phyloP scores from a whole-genome alignment of 2,329 filamentous ascomycete genomes.

The Allantophomopsis lycopodina region DNA sequence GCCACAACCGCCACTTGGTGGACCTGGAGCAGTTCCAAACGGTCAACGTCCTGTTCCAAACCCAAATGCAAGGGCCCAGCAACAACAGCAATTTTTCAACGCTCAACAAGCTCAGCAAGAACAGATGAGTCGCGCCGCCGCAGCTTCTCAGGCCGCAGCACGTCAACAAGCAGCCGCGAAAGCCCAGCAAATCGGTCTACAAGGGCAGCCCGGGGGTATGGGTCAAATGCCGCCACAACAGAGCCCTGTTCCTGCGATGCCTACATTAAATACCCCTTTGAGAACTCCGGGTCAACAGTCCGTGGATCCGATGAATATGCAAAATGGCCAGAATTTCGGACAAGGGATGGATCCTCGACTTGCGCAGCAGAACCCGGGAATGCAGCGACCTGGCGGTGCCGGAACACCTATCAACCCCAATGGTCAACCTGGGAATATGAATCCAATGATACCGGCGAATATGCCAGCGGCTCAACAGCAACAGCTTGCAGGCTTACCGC shows the following conservation, averaged over 20 bases:
- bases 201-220: conserved; percentile 39
- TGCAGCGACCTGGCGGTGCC: conserved; percentile 12
- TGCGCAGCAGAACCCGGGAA: conserved; percentile 34
- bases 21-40: conserved; percentile 14
- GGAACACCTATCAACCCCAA: conserved; percentile 15
- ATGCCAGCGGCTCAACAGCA: conserved; percentile 33
- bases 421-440: conserved; percentile 10
- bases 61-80: conserved; percentile 13
- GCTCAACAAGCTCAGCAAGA: conserved; percentile 9
- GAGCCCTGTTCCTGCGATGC: conserved; percentile 36
- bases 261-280: conserved; percentile 40
- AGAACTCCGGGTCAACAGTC: conserved; percentile 16
- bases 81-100: conserved; percentile 13
- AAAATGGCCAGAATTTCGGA: conserved; percentile 27
- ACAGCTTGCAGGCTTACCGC: conserved; percentile 27
- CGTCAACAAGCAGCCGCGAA: conserved; percentile 18
- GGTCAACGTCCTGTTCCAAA: conserved; percentile 11
- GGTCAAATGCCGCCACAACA: conserved; percentile 36
- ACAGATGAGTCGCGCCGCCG: conserved; percentile 8
- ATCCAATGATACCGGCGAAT: conserved; percentile 24
- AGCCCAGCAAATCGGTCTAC: conserved; percentile 32
- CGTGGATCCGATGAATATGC: conserved; percentile 9
- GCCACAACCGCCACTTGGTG: conserved; percentile 14
- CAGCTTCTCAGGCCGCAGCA: conserved; percentile 12
- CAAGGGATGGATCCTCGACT: conserved; percentile 38